Base-by-base conservation (phyloP, 2,329 filamentous ascomycete species). In the Xylaria sp. region DNA sequence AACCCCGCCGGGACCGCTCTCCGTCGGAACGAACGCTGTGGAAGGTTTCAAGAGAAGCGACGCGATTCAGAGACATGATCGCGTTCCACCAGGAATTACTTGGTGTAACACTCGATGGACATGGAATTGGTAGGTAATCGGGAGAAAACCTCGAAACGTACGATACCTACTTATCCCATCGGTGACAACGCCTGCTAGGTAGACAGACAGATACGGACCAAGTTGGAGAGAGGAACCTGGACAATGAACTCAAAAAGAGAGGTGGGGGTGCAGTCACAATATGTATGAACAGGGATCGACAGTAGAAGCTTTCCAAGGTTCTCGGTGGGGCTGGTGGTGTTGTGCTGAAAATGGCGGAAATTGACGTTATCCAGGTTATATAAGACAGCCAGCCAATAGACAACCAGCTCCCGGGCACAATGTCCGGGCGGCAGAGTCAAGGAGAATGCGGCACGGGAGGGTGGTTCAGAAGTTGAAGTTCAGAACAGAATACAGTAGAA, bases 1-100 rank as follows among this genome's bases (percentile, higher is more conserved):
- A 70, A 41, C 70, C 73, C 39, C 77, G 72, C 44, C 76, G 69
- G 2, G 74, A 73, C 38, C 69, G 65, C 46, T 71, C 67, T 44
- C 66, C 69, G 26, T 76, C 75, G 29, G 63, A 58, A n/a, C 70
- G 70, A 21, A 74, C 52, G 52, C 71, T 72, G 50, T 77, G 69
- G 59, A 83, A 78, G 19, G 79, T 81, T 69, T 83, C 80, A 56
- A 83, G 73, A 44, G 79, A 81, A 18, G 72, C 72, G 24, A 83
- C 74, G 19, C 80, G 78, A 59, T 81, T 76, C 51, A 83, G 66
- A 62, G 80, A 82, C 80, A 83, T 83, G 59, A 38, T 61, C 53
- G 47, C 41, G 26, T 39, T 18, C 29, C 39, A 17, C 29, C 8
- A 20, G 45, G 44, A 55, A 50, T 38, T 41, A 49, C 47, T 44